Conservation (phyloP, 1,284 basidiomycete species). For the Marasmius oreades region DNA sequence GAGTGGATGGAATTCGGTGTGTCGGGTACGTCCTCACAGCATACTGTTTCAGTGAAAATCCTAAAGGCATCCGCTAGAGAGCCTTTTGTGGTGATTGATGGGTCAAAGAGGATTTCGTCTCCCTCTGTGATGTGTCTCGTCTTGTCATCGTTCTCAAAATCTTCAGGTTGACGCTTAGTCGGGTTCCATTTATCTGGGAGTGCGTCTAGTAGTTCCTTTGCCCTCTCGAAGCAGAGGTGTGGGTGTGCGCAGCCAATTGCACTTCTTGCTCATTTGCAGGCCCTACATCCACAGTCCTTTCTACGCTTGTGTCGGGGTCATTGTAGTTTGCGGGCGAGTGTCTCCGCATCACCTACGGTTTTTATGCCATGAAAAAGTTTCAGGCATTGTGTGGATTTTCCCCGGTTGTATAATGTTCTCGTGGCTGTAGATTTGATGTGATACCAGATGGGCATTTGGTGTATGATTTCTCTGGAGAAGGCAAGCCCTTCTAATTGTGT, state of each 20-base stretch:
- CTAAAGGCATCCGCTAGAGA: conserved; percentile 8
- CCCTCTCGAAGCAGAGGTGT: conserved; percentile 7
- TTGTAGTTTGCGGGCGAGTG: not conserved
- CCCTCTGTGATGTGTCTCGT: not conserved
- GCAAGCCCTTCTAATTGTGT: conserved; percentile 9
- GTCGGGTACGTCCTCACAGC: not conserved
- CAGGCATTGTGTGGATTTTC: not conserved
- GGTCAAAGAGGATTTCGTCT: conserved; percentile 4
- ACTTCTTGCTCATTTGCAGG: not conserved
- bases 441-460: conserved; percentile 13
- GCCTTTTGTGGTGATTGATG: conserved; percentile 2
- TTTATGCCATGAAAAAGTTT: conserved; percentile 12
- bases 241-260: conserved; percentile 1
- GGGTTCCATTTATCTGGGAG: conserved; percentile 17
- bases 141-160: conserved; percentile 1
- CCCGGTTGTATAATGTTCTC: not conserved
- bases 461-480: conserved; percentile 4
- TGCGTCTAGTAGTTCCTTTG: conserved; percentile 6
- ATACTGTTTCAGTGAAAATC: conserved; percentile 9
- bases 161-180: conserved; percentile 4
- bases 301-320: not conserved
- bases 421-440: conserved; percentile 3
- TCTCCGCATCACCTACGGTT: conserved; percentile 14
- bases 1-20: not conserved
- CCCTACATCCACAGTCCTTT: not conserved